A percentile compares a stretch with the other conserved stretches of the same genome.
Evolutionary conservation across 306 rosid species (phyloP).

Genomic region (Cucumis hystrix): DNA sequence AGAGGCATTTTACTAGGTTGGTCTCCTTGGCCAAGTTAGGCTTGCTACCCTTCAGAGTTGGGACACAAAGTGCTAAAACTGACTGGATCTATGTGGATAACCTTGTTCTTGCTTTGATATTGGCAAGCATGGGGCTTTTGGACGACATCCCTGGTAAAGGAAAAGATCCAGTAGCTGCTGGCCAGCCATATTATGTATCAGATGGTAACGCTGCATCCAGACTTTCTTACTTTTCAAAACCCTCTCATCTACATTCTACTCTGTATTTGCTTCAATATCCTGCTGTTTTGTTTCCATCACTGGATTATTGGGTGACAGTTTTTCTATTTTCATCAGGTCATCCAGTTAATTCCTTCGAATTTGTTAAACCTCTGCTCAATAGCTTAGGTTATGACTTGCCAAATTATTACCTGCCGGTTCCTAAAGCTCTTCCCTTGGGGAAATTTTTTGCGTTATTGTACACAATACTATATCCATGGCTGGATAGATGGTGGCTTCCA

Average conservation of each 20-base stretch:
- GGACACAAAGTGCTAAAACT: slow-evolving; percentile 50
- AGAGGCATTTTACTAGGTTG: slow-evolving; percentile 81
- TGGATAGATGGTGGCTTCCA: slow-evolving; percentile 76
- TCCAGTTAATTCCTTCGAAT: slow-evolving; percentile 79
- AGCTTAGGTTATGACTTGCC: slow-evolving; percentile 71
- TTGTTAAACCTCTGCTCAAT: slow-evolving; percentile 57
- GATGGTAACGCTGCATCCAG: slow-evolving; percentile 42
- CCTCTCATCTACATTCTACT: background rate
- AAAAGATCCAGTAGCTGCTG: slow-evolving; percentile 60
- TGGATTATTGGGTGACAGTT: background rate
- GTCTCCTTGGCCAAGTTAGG: slow-evolving; percentile 64
- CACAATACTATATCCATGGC: slow-evolving; percentile 72
- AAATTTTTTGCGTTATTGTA: slow-evolving; percentile 49
- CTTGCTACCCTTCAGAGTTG: slow-evolving; percentile 56
- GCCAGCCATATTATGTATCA: slow-evolving; percentile 85
- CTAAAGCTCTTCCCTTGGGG: slow-evolving; percentile 58
- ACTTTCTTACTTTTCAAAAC: background rate
- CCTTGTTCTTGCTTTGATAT: slow-evolving; percentile 67
- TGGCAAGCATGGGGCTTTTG: slow-evolving; percentile 97
- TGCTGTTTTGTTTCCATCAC: background rate
- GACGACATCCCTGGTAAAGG: slow-evolving; percentile 37
- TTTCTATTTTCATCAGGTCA: slow-evolving; percentile 35
- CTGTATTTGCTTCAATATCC: background rate
- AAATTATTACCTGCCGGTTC: slow-evolving; percentile 31
- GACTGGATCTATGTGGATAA: slow-evolving; percentile 92